Conservation (phyloP, 768 basidiomycete species). For the Naganishia vishniacii region DNA sequence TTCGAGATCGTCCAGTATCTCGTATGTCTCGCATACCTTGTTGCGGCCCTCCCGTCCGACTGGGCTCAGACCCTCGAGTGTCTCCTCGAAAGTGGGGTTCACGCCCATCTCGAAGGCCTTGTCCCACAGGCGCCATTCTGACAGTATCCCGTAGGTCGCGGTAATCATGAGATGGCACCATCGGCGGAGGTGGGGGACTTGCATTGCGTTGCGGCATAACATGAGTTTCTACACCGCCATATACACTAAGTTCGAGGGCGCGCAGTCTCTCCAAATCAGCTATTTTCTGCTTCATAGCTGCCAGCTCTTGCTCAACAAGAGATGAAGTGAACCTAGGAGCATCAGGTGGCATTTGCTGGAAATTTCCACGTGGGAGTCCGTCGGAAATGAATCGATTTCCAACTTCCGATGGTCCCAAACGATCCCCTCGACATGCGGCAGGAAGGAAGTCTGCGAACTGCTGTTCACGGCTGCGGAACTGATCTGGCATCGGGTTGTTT, state of each 20-base stretch:
- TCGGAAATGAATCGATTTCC: too few species aligned
- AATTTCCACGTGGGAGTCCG: neutral
- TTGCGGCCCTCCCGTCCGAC: too few species aligned
- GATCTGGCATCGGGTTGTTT: neutral
- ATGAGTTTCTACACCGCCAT: neutral
- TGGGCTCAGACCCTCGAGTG: too few species aligned
- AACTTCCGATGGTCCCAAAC: too few species aligned
- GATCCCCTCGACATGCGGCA: too few species aligned
- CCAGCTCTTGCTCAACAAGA: conserved; percentile 18
- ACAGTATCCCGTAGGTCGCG: neutral
- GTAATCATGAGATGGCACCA: neutral
- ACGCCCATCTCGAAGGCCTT: neutral
- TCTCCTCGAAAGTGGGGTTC: too few species aligned
- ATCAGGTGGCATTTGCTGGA: neutral
- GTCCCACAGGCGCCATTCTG: neutral
- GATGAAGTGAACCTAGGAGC: conserved; percentile 4
- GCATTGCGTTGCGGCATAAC: neutral
- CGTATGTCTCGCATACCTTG: too few species aligned
- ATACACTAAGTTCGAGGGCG: conserved; percentile 15
- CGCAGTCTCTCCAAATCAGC: conserved; percentile 15
- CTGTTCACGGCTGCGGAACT: neutral
- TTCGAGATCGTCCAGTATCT: too few species aligned
- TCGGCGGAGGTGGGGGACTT: conserved; percentile 4
- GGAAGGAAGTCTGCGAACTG: too few species aligned
- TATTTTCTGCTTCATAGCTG: conserved; percentile 17